A percentile compares a stretch with the other conserved stretches of the same genome.
phyloP scores from a whole-genome alignment of 257 asterid genomes.

The Nicotiana noctiflora region DNA sequence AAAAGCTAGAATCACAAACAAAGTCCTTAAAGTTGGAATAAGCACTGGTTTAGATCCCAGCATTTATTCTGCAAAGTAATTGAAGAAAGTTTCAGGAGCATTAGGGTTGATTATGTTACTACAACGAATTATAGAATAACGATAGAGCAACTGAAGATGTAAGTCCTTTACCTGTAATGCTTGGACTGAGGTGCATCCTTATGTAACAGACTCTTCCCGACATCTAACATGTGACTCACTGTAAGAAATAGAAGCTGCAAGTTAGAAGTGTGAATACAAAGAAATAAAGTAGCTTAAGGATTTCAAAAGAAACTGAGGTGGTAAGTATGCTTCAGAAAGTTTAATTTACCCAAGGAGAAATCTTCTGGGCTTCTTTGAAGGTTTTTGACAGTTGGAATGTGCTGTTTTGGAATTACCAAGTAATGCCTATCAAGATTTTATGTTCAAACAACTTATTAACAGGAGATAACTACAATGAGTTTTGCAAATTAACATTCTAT shows the following conservation, averaged over 20 bases:
- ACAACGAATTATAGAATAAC: neutral
- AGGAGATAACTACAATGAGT: neutral
- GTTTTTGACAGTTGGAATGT: conserved; percentile 68
- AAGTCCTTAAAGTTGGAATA: neutral
- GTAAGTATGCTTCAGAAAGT: neutral
- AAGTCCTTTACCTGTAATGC: conserved; percentile 38
- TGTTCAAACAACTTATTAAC: neutral
- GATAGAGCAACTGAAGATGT: neutral
- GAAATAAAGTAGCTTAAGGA: neutral
- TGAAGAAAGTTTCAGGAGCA: neutral
- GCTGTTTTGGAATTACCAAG: conserved; percentile 78
- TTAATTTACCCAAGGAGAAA: conserved; percentile 45
- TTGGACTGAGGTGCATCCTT: conserved; percentile 70
- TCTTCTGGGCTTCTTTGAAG: conserved; percentile 52
- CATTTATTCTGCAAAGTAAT: neutral
- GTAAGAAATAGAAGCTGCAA: conserved; percentile 15
- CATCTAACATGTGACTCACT: conserved; percentile 78
- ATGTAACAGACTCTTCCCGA: conserved; percentile 53
- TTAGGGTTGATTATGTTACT: neutral
- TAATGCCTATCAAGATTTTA: conserved; percentile 52
- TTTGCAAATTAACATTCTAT: neutral
- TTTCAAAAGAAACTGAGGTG: neutral
- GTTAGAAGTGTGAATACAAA: conserved; percentile 12
- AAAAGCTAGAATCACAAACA: neutral
- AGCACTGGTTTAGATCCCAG: neutral